phyloP scores from a whole-genome alignment of 495 filamentous ascomycete genomes.

The Amphirosellinia nigrospora region DNA sequence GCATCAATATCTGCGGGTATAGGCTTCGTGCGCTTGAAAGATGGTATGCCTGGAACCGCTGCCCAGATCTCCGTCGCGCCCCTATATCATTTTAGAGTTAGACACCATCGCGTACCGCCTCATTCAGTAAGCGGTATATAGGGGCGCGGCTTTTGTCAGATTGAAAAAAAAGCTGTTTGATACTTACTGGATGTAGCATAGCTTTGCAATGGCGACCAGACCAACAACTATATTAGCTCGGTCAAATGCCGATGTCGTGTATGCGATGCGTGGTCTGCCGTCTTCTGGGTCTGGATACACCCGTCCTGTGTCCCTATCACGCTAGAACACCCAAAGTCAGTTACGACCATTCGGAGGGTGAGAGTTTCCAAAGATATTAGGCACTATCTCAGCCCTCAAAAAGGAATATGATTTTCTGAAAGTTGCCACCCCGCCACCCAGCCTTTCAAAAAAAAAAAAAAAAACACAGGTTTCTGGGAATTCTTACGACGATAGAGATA shows the following conservation, averaged over 20 bases:
- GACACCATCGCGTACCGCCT: not conserved
- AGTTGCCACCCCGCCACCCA: no score
- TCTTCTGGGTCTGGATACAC: constrained; percentile 76
- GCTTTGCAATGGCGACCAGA: constrained; percentile 72
- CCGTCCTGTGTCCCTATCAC: constrained; percentile 74
- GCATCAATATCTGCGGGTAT: constrained; percentile 15
- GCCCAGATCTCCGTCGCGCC: constrained; percentile 81
- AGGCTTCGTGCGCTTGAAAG: constrained; percentile 64
- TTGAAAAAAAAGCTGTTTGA: not conserved
- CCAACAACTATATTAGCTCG: constrained; percentile 70
- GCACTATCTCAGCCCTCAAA: no score
- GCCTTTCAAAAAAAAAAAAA: no score
- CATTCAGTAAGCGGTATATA: not conserved
- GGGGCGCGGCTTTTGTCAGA: not conserved
- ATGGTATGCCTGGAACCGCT: constrained; percentile 61
- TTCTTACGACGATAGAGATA: constrained; percentile 60
- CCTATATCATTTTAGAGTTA: not conserved
- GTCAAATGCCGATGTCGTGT: constrained; percentile 73
- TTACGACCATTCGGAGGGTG: no score
- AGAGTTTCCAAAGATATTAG: no score
- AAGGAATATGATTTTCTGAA: no score
- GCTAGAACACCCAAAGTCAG: constrained; percentile 26
- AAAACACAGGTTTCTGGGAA: no score
- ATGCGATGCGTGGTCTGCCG: constrained; percentile 68
- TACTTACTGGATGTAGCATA: constrained; percentile 66